phyloP scores from a whole-genome alignment of 352 stramenopile genomes.

The Globisporangium nagaii region DNA sequence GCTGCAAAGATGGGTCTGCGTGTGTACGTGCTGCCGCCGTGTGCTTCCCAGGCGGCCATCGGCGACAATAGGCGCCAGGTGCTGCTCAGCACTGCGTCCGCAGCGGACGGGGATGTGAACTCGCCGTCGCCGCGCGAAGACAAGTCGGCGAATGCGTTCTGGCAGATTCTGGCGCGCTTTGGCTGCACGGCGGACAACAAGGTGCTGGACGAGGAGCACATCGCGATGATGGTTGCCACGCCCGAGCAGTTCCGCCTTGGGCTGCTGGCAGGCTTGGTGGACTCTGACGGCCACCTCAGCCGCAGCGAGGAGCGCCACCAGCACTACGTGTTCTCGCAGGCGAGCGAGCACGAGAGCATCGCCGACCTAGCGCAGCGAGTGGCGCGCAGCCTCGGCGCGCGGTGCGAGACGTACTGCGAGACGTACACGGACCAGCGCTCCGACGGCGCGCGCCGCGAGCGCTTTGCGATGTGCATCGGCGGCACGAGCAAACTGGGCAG shows the following conservation, averaged over 20 bases:
- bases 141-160: constrained; percentile 6
- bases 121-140: not conserved
- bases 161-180: constrained; percentile 3
- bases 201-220: constrained; percentile 2
- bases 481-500: not conserved
- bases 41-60: not conserved
- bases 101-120: not conserved
- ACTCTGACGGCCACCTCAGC: constrained; percentile 1
- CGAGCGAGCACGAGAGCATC: constrained; percentile 3
- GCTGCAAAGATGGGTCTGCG: constrained; percentile 3
- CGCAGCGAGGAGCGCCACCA: not conserved
- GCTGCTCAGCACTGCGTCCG: not conserved
- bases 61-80: constrained; percentile 3
- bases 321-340: constrained; percentile 4
- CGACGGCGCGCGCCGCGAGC: not conserved
- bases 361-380: constrained; percentile 3
- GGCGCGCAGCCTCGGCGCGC: not conserved
- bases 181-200: constrained; percentile 2
- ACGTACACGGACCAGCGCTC: constrained; percentile 1
- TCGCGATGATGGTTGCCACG: constrained; percentile 5
- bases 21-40: not conserved
- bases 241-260: constrained; percentile 2
- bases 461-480: constrained; percentile 2
- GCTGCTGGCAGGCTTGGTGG: constrained; percentile 1
- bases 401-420: not conserved